Evolutionary conservation across 2,329 filamentous ascomycete species (phyloP).

Genomic region (Aspergillus sp.): DNA sequence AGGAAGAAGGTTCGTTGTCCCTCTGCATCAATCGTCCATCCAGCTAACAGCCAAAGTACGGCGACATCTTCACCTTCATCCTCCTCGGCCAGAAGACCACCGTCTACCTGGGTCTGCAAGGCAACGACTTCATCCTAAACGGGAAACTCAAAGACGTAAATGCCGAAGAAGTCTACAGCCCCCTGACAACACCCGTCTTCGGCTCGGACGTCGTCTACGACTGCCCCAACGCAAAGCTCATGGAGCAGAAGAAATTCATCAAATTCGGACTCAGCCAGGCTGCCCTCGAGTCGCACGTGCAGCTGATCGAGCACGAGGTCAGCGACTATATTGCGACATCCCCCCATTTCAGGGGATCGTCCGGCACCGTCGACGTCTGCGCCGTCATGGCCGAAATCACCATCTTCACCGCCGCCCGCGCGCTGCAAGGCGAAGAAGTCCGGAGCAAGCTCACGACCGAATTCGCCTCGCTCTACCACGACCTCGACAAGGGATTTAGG

Average conservation of each 20-base stretch:
- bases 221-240: conserved; percentile 81
- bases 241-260: conserved; percentile 87
- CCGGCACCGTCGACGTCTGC: conserved; percentile 55
- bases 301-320: conserved; percentile 65
- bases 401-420: conserved; percentile 69
- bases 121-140: conserved; percentile 90
- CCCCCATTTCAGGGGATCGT: conserved; percentile 49
- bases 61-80: conserved; percentile 84
- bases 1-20: conserved; percentile 55
- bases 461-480: conserved; percentile 68
- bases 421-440: conserved; percentile 67
- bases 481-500: conserved; percentile 68
- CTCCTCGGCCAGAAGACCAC: conserved; percentile 82
- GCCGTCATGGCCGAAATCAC: conserved; percentile 66
- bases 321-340: conserved; percentile 44
- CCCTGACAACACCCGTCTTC: conserved; percentile 63
- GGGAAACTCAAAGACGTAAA: conserved; percentile 84
- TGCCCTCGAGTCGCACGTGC: conserved; percentile 61
- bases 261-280: conserved; percentile 55
- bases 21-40: not conserved
- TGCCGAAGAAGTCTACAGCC: conserved; percentile 81
- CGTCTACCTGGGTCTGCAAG: conserved; percentile 68
- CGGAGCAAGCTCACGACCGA: conserved; percentile 60
- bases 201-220: conserved; percentile 83
- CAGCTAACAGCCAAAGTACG: conserved; percentile 49